Percentiles rank a stretch among this genome's conserved stretches.
Conservation (phyloP, 495 filamentous ascomycete species). For the Darksidea phi region DNA sequence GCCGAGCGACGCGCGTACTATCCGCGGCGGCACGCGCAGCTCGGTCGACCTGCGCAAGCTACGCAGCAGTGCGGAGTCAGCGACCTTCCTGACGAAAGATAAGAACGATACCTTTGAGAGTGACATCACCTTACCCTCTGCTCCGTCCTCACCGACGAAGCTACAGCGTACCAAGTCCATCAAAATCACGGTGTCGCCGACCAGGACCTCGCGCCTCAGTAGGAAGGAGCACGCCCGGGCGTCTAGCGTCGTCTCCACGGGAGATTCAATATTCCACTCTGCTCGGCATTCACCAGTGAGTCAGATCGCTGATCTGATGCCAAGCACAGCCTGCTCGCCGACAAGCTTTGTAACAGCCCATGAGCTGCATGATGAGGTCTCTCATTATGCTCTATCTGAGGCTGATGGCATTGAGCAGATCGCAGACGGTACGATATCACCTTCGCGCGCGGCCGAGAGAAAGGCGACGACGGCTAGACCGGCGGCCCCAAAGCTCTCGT, state of each 20-base stretch:
- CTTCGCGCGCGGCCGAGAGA: slow-evolving; percentile 1
- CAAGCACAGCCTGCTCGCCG: slow-evolving; percentile 4
- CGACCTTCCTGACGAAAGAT: too few relatives aligned
- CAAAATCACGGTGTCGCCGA: slow-evolving; percentile 16
- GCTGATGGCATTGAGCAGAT: slow-evolving; percentile 1
- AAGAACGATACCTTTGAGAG: too few relatives aligned
- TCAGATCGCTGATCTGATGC: not conserved
- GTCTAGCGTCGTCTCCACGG: slow-evolving; percentile 1
- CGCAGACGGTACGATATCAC: not conserved
- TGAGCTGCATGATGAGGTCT: slow-evolving; percentile 8
- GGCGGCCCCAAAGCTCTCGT: slow-evolving; percentile 20
- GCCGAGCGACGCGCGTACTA: not conserved
- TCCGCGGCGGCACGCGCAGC: slow-evolving; percentile 19
- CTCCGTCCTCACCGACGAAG: too few relatives aligned
- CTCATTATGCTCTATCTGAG: slow-evolving; percentile 11
- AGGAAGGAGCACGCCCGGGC: not conserved
- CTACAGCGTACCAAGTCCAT: too few relatives aligned
- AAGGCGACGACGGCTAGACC: slow-evolving; percentile 5
- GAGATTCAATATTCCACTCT: slow-evolving; percentile 2
- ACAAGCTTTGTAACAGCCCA: slow-evolving; percentile 17
- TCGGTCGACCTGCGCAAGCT: slow-evolving; percentile 8
- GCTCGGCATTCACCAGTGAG: slow-evolving; percentile 17
- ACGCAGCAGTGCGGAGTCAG: slow-evolving; percentile 17
- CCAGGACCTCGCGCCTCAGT: not conserved
- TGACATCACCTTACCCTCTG: too few relatives aligned